These are phyloP conservation scores for Echinochloa phyllopogon DNA, from an alignment of 176 grass and related monocot genomes.

Conservation along the genomic window DNA sequence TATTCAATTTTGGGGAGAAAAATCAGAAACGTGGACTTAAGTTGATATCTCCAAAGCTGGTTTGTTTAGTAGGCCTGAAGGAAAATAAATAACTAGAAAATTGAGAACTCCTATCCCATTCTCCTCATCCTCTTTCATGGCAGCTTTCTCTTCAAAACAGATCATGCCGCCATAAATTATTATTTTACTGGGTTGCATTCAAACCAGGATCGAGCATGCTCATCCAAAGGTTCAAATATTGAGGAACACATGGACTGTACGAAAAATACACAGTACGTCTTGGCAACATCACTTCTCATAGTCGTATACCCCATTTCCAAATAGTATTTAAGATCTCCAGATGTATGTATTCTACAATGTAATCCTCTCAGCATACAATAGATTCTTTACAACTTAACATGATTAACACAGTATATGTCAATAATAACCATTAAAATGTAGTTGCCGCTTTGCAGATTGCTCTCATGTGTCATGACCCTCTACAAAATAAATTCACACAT, in stretches of 20 bases:
- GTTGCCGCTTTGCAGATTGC: neutral
- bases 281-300: slow-evolving; percentile 13
- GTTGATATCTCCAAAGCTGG: neutral
- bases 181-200: neutral
- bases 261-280: neutral
- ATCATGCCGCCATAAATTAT: neutral
- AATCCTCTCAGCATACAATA: neutral
- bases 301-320: neutral
- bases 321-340: neutral
- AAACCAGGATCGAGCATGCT: neutral
- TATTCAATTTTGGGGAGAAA: slow-evolving; percentile 1
- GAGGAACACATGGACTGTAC: neutral
- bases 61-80: neutral
- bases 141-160: neutral
- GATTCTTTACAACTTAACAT: neutral
- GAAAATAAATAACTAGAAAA: neutral
- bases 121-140: neutral
- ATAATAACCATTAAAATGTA: neutral
- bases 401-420: neutral
- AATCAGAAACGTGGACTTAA: slow-evolving; percentile 1
- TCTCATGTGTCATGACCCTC: neutral
- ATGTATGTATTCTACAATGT: neutral
- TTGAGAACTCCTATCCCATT: no score
- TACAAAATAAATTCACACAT: neutral
- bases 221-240: slow-evolving; percentile 14